Percentiles rank a stretch among this genome's conserved stretches.
Evolutionary conservation across 805 yeast genomes (phyloP).

Genomic region (Saturnispora diversa): DNA sequence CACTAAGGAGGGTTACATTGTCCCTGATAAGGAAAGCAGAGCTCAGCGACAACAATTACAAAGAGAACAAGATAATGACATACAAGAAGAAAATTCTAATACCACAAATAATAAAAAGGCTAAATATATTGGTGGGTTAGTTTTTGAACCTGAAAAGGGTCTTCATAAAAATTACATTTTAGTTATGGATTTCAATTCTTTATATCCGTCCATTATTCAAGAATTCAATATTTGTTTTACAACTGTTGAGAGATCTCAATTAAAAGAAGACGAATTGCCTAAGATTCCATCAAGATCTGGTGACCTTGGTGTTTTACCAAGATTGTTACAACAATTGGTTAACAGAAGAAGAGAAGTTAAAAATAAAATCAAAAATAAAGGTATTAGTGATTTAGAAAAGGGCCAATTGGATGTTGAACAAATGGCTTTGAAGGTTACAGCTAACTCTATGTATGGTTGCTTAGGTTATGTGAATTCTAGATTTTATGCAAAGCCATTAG

Average conservation of each 20-base stretch:
- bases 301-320: conserved; percentile 77
- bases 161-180: conserved; percentile 78
- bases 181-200: conserved; percentile 97
- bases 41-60: conserved; percentile 26
- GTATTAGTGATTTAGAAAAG: conserved; percentile 51
- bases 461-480: conserved; percentile 86
- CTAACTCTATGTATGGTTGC: conserved; percentile 99
- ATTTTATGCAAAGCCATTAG: conserved; percentile 92
- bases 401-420: conserved; percentile 93
- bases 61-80: conserved; percentile 16
- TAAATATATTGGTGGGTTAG: conserved; percentile 48
- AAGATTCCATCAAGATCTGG: conserved; percentile 51
- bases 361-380: conserved; percentile 68
- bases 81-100: conserved; percentile 33
- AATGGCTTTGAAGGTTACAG: conserved; percentile 91
- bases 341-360: conserved; percentile 91
- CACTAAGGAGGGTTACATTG: conserved; percentile 64
- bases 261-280: conserved; percentile 56
- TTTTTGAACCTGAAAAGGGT: conserved; percentile 94
- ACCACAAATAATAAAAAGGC: conserved; percentile 38
- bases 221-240: conserved; percentile 96
- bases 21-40: conserved; percentile 58
- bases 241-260: conserved; percentile 64
- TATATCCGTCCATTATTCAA: conserved; percentile 95
- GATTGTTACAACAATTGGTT: conserved; percentile 74